Evolutionary conservation across 2,329 filamentous ascomycete species (phyloP), one percentile per base, ranked within the genome.

Genomic region (Phaeosphaeria sp.): DNA sequence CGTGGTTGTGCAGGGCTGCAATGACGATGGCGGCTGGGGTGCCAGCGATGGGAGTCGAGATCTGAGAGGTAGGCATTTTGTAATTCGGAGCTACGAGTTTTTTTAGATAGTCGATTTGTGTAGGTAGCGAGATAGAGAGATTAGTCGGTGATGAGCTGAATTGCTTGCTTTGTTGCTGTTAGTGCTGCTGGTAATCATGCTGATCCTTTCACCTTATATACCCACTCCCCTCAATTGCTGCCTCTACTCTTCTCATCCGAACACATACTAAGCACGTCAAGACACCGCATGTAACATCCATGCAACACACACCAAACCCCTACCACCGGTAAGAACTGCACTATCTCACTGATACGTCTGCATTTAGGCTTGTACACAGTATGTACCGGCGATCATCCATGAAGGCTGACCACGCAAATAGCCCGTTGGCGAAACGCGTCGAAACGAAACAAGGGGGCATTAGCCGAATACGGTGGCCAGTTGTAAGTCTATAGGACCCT

Each of bases 1-100:
- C 75, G 61, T 78, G 77, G 68, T 76, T 75, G 71, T 78, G 76
- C 5, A 78, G 71, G 18, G 72, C 71, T 48, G 67, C 62, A 54
- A 78, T 67, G 60, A 78, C 69, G 49, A 64, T 54, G 15, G 60
- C 48, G 53, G 63, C 58, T 43, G 62, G 49, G 49, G 74, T 52
- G 58, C 64, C 63, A 50, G 67, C 58, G 46, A 79, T 60, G 36
- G 73, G 61, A 30, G 76, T 79, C 44, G 71, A 69, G 60, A 78
- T 68, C 60, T 66, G 73, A 48, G 75, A 78, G 56, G 73, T 77
- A 52, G 76, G 63, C 75, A 77, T 77, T 48, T 60, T 72, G 60
- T 36, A 44, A 52, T 39, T 11, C 9, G 30, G 11, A 11, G 6
- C 3, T 3, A 36, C 30, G 30, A 36, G 13, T 36, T 11, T 36